Conservation (phyloP, 352 stramenopile species). For the Globisporangium heterothallicum region DNA sequence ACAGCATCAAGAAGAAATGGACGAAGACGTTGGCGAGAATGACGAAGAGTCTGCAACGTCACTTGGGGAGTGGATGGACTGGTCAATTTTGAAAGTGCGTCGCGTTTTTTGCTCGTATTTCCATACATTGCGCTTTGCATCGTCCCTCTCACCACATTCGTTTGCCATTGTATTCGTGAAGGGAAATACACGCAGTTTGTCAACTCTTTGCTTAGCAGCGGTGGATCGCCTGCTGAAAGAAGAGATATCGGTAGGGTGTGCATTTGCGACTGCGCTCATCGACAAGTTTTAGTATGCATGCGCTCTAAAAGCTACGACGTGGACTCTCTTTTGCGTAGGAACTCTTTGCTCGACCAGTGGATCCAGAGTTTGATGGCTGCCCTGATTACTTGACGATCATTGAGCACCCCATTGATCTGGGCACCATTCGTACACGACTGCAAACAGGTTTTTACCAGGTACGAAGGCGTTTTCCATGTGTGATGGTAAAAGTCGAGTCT, state of each 20-base stretch:
- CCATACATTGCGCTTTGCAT: no score
- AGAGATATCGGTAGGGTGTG: constrained; percentile 48
- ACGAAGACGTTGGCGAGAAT: constrained; percentile 37
- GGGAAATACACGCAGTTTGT: constrained; percentile 31
- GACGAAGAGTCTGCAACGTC: constrained; percentile 13
- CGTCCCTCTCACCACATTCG: no score
- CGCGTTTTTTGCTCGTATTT: no score
- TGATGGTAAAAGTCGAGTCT: no score
- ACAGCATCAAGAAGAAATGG: constrained; percentile 29
- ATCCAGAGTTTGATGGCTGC: constrained; percentile 77
- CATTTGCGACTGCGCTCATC: neutral
- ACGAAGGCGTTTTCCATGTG: no score
- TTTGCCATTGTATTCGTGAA: constrained; percentile 4
- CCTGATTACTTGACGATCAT: constrained; percentile 83
- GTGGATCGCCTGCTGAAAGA: constrained; percentile 68
- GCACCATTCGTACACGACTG: constrained; percentile 67
- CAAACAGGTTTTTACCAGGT: constrained; percentile 65
- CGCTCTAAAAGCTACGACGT: neutral
- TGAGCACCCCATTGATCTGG: constrained; percentile 80
- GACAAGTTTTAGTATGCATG: neutral
- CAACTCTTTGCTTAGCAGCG: constrained; percentile 50
- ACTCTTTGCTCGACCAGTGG: constrained; percentile 78
- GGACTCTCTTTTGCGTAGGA: constrained; percentile 32
- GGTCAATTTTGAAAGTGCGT: constrained; percentile 46
- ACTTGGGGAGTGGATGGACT: constrained; percentile 64